Evolutionary conservation across 2,329 filamentous ascomycete genomes (phyloP).

Genomic region (Diaporthe sp.): DNA sequence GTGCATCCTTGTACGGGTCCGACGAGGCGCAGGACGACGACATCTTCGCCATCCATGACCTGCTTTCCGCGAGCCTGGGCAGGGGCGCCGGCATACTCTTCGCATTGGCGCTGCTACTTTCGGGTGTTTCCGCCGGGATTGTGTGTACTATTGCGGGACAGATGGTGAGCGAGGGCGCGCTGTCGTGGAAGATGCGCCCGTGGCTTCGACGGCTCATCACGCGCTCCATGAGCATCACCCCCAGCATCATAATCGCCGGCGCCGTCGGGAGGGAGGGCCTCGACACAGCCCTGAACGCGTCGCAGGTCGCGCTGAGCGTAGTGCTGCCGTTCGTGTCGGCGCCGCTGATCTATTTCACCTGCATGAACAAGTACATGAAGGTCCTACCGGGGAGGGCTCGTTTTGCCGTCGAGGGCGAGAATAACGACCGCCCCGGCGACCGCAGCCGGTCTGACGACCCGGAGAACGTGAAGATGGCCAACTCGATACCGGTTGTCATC

Average conservation of each 20-base stretch:
- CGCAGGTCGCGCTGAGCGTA: slow-evolving; percentile 83
- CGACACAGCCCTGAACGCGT: slow-evolving; percentile 78
- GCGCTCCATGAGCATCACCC: slow-evolving; percentile 83
- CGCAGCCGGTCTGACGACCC: slow-evolving; percentile 73
- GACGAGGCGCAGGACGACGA: slow-evolving; percentile 76
- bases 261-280: slow-evolving; percentile 81
- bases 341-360: slow-evolving; percentile 88
- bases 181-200: slow-evolving; percentile 80
- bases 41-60: slow-evolving; percentile 84
- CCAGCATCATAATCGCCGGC: slow-evolving; percentile 85
- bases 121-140: slow-evolving; percentile 85
- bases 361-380: slow-evolving; percentile 83
- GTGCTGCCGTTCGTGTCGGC: slow-evolving; percentile 87
- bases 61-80: slow-evolving; percentile 78
- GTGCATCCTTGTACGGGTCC: slow-evolving; percentile 78
- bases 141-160: slow-evolving; percentile 92
- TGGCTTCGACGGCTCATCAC: slow-evolving; percentile 86
- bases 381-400: slow-evolving; percentile 64
- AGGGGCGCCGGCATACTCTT: slow-evolving; percentile 87
- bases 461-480: slow-evolving; percentile 73
- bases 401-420: slow-evolving; percentile 45
- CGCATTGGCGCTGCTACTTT: slow-evolving; percentile 83
- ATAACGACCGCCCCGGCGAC: slow-evolving; percentile 36
- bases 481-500: slow-evolving; percentile 73
- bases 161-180: slow-evolving; percentile 87